Conservation (phyloP, 2,329 filamentous ascomycete genomes). For the Trichoderma sp. region DNA sequence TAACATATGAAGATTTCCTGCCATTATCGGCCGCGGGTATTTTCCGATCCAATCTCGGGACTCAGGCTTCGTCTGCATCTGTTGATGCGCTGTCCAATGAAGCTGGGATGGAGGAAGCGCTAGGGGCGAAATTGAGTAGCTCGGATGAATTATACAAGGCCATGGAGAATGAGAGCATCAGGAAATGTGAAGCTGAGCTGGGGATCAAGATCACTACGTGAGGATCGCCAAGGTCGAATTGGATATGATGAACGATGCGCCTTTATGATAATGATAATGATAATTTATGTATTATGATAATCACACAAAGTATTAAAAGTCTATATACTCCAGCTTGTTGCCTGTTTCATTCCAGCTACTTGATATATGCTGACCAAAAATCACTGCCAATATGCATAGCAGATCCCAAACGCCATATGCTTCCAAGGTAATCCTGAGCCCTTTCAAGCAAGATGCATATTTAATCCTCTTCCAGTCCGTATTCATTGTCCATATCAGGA, state of each 20-base stretch:
- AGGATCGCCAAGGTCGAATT: not conserved
- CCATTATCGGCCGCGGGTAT: conserved; percentile 58
- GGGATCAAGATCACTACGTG: not conserved
- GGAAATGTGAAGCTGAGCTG: conserved; percentile 34
- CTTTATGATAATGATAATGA: too few relatives aligned
- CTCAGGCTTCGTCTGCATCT: not conserved
- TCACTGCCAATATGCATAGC: not conserved
- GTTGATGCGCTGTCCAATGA: conserved; percentile 19
- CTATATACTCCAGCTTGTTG: not conserved
- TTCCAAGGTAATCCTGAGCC: not conserved
- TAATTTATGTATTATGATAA: not conserved
- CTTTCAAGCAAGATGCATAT: not conserved
- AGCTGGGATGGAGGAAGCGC: conserved; percentile 28
- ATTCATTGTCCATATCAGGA: conserved; percentile 45
- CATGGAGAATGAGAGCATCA: conserved; percentile 29
- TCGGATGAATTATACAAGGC: conserved; percentile 31
- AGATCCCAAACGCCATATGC: conserved; percentile 8
- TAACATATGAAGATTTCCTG: conserved; percentile 60
- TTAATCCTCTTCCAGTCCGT: conserved; percentile 40
- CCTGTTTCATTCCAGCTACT: not conserved
- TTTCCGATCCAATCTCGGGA: conserved; percentile 50
- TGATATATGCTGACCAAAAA: not conserved
- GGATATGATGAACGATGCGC: not conserved
- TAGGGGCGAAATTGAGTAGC: conserved; percentile 25
- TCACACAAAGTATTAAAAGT: not conserved